A percentile compares a stretch with the other conserved stretches of the same genome.
These are phyloP conservation scores for Aspergillus nomiae DNA, from an alignment of 2,329 filamentous ascomycete species.

Conservation along the genomic window DNA sequence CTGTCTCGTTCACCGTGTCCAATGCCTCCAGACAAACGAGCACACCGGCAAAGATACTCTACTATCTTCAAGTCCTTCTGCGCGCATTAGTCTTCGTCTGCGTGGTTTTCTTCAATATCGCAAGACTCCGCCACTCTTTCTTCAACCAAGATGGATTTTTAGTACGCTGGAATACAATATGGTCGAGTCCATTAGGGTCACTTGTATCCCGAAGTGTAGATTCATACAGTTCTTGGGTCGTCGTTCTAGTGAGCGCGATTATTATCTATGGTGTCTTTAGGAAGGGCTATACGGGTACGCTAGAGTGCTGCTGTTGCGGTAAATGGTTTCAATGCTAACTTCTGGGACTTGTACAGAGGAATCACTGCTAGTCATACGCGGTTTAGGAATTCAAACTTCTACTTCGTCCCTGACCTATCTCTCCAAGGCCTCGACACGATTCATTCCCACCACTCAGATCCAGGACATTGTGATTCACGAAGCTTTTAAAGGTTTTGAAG, in stretches of 20 bases:
- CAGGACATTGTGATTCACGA: conserved; percentile 94
- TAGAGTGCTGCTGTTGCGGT: conserved; percentile 17
- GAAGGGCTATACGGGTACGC: conserved; percentile 55
- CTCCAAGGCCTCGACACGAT: conserved; percentile 62
- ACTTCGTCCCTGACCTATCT: conserved; percentile 71
- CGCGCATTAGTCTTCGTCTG: conserved; percentile 47
- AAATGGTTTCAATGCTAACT: conserved; percentile 11
- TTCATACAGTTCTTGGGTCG: conserved; percentile 43
- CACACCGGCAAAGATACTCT: conserved; percentile 48
- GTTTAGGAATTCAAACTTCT: conserved; percentile 86
- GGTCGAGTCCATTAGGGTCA: conserved; percentile 35
- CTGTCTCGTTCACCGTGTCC: conserved; percentile 89
- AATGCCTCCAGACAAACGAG: conserved; percentile 63
- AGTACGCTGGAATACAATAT: conserved; percentile 34
- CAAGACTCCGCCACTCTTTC: conserved; percentile 33
- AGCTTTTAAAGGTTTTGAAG: conserved; percentile 89
- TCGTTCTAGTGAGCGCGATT: conserved; percentile 41
- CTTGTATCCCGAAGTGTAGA: conserved; percentile 40
- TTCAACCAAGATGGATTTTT: conserved; percentile 29
- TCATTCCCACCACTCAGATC: conserved; percentile 89
- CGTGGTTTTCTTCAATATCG: conserved; percentile 40
- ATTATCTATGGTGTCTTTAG: conserved; percentile 49
- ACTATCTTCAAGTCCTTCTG: conserved; percentile 47
- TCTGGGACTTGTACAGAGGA: conserved; percentile 63
- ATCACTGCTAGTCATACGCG: conserved; percentile 82